These are phyloP conservation scores for Kazachstania martiniae DNA, from an alignment of 805 yeast species.

Conservation along the genomic window DNA sequence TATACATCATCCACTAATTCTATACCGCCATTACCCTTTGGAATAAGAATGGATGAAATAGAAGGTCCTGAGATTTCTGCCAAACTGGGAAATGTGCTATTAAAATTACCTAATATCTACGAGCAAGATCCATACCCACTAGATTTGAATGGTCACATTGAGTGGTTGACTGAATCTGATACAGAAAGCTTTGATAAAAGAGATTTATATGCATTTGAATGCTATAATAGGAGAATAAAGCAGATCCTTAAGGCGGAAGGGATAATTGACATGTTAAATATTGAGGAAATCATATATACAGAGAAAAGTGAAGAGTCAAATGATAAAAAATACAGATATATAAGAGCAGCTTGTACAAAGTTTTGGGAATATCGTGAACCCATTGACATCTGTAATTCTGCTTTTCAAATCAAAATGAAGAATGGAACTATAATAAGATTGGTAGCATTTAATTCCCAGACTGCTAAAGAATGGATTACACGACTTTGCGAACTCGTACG, in stretches of 20 bases:
- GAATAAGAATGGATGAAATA: slow-evolving; percentile 8
- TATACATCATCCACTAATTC: slow-evolving; percentile 45
- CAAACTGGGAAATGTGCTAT: slow-evolving; percentile 11
- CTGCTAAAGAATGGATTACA: slow-evolving; percentile 59
- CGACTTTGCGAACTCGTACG: slow-evolving; percentile 33
- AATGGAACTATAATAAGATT: slow-evolving; percentile 40
- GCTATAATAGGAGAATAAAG: slow-evolving; percentile 50
- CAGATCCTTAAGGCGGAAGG: slow-evolving; percentile 49
- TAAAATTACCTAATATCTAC: slow-evolving; percentile 30
- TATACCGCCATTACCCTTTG: slow-evolving; percentile 47
- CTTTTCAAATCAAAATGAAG: slow-evolving; percentile 40
- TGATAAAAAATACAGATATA: slow-evolving; percentile 24
- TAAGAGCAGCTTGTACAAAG: slow-evolving; percentile 6
- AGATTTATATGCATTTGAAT: slow-evolving; percentile 54
- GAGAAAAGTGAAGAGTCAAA: slow-evolving; percentile 12
- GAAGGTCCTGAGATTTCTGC: slow-evolving; percentile 24
- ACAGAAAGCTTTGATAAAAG: slow-evolving; percentile 33
- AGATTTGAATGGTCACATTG: slow-evolving; percentile 40
- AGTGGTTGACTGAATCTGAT: slow-evolving; percentile 42
- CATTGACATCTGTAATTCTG: too few relatives aligned
- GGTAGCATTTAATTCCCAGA: slow-evolving; percentile 39
- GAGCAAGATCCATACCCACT: slow-evolving; percentile 46
- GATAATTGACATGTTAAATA: slow-evolving; percentile 46
- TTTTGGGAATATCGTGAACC: too few relatives aligned
- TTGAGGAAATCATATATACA: slow-evolving; percentile 33